Evolutionary conservation across 441 rosid species (phyloP).

Genomic region (Kokia cookei): DNA sequence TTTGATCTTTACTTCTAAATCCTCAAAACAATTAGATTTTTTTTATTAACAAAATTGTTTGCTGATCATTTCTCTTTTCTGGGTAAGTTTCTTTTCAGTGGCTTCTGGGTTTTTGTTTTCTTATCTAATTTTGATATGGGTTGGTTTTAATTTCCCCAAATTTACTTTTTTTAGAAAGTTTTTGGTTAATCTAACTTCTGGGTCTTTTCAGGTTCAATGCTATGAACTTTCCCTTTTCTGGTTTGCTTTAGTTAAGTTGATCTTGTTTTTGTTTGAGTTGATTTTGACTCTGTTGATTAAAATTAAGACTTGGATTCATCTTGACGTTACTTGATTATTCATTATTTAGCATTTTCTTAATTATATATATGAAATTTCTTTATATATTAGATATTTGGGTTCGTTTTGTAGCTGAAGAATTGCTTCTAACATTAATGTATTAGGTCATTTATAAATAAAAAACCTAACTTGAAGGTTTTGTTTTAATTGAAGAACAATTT

Average conservation of each 20-base stretch:
- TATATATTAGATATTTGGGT: background rate
- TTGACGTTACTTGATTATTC: background rate
- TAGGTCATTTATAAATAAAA: too few relatives aligned
- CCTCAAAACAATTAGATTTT: background rate
- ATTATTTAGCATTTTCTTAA: background rate
- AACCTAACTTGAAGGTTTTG: too few relatives aligned
- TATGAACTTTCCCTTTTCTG: background rate
- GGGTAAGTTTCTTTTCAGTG: background rate
- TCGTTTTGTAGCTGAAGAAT: background rate
- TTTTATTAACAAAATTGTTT: background rate
- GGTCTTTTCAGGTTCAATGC: background rate
- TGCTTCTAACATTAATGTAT: background rate
- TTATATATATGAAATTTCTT: background rate
- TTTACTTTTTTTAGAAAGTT: background rate
- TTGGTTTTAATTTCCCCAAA: background rate
- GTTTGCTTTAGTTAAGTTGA: background rate
- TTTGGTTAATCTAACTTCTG: background rate
- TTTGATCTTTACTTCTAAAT: constrained; percentile 1
- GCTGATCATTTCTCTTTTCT: background rate
- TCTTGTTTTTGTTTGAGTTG: background rate
- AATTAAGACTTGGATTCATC: background rate
- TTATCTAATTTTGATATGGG: background rate
- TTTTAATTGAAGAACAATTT: too few relatives aligned
- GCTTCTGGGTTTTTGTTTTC: background rate
- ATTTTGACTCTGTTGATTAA: background rate